These are phyloP conservation scores for Juglanconis sp. DNA, from an alignment of 2,329 filamentous ascomycete genomes.

Conservation along the genomic window DNA sequence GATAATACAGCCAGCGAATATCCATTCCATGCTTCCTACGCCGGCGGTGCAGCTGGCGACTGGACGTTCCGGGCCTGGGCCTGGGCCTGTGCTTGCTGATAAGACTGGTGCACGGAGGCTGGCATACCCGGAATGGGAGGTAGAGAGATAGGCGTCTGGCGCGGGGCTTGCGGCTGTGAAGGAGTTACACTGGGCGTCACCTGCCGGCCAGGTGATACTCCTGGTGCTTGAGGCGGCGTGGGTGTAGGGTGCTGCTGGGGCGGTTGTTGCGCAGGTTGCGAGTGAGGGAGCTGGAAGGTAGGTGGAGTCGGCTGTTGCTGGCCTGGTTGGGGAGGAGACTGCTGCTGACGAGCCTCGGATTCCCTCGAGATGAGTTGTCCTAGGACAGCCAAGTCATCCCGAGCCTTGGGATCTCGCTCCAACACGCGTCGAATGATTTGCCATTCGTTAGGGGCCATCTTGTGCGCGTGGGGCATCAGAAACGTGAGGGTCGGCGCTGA, in stretches of 20 bases:
- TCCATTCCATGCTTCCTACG: background rate
- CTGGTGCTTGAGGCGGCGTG: background rate
- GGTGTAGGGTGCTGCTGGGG: background rate
- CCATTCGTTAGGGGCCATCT: slow-evolving; percentile 71
- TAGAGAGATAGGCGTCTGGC: slow-evolving; percentile 16
- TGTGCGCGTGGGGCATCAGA: slow-evolving; percentile 64
- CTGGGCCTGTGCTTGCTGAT: slow-evolving; percentile 16
- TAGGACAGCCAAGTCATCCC: slow-evolving; percentile 58
- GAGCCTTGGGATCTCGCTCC: slow-evolving; percentile 60
- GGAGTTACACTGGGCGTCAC: background rate
- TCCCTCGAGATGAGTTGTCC: slow-evolving; percentile 53
- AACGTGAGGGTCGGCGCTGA: slow-evolving; percentile 65
- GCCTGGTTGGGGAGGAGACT: slow-evolving; percentile 3
- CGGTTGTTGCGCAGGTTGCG: background rate
- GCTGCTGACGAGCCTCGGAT: slow-evolving; percentile 23
- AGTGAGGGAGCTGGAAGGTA: slow-evolving; percentile 16
- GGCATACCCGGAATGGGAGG: slow-evolving; percentile 18
- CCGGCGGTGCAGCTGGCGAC: slow-evolving; percentile 3
- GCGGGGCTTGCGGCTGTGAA: background rate
- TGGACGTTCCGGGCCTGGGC: slow-evolving; percentile 9
- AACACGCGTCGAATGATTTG: slow-evolving; percentile 68
- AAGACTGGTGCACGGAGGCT: slow-evolving; percentile 17
- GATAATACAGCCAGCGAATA: background rate
- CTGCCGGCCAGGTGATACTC: background rate
- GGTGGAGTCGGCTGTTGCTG: slow-evolving; percentile 1